Evolutionary conservation across 2,329 filamentous ascomycete species (phyloP), one percentile per base, ranked within the genome.

Genomic region (Gyromitra esculenta): DNA sequence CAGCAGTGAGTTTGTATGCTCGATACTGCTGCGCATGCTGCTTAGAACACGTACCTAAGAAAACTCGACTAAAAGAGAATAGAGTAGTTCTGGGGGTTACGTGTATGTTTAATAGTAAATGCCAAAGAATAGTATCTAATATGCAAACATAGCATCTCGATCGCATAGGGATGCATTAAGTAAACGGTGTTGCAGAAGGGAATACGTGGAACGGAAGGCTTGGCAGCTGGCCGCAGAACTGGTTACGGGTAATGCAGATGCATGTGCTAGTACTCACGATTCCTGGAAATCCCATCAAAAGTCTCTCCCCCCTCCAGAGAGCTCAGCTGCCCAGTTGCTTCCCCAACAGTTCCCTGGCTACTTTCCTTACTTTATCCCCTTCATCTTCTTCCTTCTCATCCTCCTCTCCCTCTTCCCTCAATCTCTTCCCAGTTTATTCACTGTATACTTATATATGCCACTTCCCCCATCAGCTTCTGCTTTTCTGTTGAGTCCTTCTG

Each of bases 261-360:
- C 31, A 45, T 52, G 41, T 63, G 48, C 64, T 39, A 56, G 41
- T 50, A 59, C 66, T 59, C 37, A 65, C 65, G 63, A 73, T 73
- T 73, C 70, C 48, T 70, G 5, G 39, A 39, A 52, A 64, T 70
- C 72, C 72, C 72, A 75, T 63, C 72, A 75, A 71, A 73, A 74
- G 18, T 13, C 21, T 21, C 11, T 25, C 21, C 25, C 13, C 18
- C 13, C 25, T 31, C 18, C 50, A 54, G 31, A 13, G 35, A 37
- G 18, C n/a, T 21, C 56, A 43, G 39, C 43, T 64, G 39, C 31
- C 59, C 65, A 70, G 70, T 70, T 75, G 15, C 64, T 57, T 60
- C 72, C 25, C 72, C 65, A 75, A 75, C 72, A 75, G 35, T 75
- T 71, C 31, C 52, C 52, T 15, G 52, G 8, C 35, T 31, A 31